Conservation (phyloP, 2,329 filamentous ascomycete genomes). For the Chalaropsis thielavioides region DNA sequence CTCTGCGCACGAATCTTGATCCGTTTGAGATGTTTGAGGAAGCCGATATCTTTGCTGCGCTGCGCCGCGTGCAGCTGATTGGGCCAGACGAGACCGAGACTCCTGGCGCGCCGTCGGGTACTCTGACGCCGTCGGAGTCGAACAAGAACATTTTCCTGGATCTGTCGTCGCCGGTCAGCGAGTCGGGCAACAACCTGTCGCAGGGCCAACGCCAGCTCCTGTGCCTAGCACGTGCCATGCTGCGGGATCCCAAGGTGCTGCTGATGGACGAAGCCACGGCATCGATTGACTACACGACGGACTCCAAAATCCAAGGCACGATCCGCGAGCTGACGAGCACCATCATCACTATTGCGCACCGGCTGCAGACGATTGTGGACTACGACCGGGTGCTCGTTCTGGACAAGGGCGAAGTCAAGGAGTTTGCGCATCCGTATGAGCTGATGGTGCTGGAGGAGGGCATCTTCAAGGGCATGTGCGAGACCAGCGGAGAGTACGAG, state of each 20-base stretch:
- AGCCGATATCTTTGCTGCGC: slow-evolving; percentile 73
- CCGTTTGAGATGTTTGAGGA: slow-evolving; percentile 83
- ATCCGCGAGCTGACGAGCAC: slow-evolving; percentile 88
- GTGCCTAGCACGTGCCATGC: slow-evolving; percentile 80
- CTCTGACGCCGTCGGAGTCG: slow-evolving; percentile 33
- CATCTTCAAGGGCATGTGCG: slow-evolving; percentile 48
- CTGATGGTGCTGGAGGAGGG: slow-evolving; percentile 59
- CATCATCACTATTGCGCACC: slow-evolving; percentile 91
- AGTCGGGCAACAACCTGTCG: slow-evolving; percentile 86
- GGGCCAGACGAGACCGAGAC: slow-evolving; percentile 40
- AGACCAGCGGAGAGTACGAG: slow-evolving; percentile 46
- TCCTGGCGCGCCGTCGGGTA: slow-evolving; percentile 17
- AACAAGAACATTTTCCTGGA: slow-evolving; percentile 96
- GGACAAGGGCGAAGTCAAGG: slow-evolving; percentile 73
- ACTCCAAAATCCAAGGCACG: slow-evolving; percentile 90
- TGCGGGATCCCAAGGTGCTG: slow-evolving; percentile 83
- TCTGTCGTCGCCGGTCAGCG: slow-evolving; percentile 66
- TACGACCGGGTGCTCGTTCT: slow-evolving; percentile 95
- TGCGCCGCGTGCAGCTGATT: slow-evolving; percentile 81
- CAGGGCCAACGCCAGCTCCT: slow-evolving; percentile 92
- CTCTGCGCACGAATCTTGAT: slow-evolving; percentile 81
- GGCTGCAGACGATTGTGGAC: slow-evolving; percentile 90
- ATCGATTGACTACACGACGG: slow-evolving; percentile 91
- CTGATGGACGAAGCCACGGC: slow-evolving; percentile 99
- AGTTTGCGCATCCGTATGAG: slow-evolving; percentile 82